Evolutionary conservation across 768 basidiomycete genomes (phyloP).

Genomic region (Galerina sulciceps): DNA sequence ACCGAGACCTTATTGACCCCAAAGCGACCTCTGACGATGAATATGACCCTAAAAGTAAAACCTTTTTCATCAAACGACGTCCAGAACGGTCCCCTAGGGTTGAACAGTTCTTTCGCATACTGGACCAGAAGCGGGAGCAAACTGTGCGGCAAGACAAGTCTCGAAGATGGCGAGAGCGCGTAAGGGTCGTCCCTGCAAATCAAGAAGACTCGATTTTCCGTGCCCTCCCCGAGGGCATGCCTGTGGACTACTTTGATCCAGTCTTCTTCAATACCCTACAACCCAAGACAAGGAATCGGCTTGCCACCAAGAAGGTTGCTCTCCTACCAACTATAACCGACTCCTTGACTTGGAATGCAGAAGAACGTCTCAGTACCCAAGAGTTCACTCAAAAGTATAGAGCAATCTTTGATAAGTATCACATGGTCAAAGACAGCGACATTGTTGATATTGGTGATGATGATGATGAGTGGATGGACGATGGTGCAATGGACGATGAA

Average conservation of each 20-base stretch:
- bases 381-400: neutral
- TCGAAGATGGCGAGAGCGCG: neutral
- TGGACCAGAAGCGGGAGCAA: constrained; percentile 9
- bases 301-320: neutral
- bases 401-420: neutral
- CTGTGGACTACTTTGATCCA: constrained; percentile 20
- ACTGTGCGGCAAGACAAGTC: neutral
- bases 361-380: constrained; percentile 1
- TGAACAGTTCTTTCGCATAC: constrained; percentile 6
- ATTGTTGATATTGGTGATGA: neutral
- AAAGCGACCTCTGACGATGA: constrained; percentile 20
- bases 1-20: constrained; percentile 3
- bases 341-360: neutral
- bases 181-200: constrained; percentile 3
- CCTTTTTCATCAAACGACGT: constrained; percentile 6
- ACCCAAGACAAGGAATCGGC: neutral
- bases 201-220: constrained; percentile 3
- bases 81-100: constrained; percentile 14
- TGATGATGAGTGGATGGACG: neutral
- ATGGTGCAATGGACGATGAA: neutral
- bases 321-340: neutral
- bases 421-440: neutral
- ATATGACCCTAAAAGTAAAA: neutral
- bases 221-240: constrained; percentile 8
- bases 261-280: constrained; percentile 16